Evolutionary conservation across 148 eudicot species (phyloP).

Genomic region (Rhododendron mucronatum): DNA sequence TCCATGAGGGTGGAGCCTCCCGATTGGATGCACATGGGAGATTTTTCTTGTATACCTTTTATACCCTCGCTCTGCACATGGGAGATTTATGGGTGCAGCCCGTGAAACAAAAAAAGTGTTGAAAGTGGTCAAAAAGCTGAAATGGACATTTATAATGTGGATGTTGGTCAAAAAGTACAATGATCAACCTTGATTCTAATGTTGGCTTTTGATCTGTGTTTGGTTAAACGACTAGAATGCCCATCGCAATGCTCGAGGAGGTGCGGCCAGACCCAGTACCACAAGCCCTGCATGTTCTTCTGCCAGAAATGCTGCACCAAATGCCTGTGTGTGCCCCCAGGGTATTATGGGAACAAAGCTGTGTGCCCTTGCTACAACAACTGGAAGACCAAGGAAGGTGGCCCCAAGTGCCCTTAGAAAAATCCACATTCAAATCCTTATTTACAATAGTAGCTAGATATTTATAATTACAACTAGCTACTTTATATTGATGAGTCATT

Average conservation of each 20-base stretch:
- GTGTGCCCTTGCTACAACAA: conserved; percentile 71
- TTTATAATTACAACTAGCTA: neutral
- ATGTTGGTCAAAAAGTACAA: neutral
- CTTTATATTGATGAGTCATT: neutral
- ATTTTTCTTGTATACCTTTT: neutral
- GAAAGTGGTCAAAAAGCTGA: conserved; percentile 9
- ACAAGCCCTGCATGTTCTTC: conserved; percentile 54
- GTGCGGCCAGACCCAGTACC: conserved; percentile 50
- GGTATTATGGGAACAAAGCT: conserved; percentile 51
- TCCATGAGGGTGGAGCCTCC: neutral
- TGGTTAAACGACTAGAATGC: conserved; percentile 37
- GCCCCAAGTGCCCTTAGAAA: conserved; percentile 54
- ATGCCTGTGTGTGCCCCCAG: conserved; percentile 58
- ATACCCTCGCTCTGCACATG: neutral
- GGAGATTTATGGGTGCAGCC: neutral
- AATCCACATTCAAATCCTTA: neutral
- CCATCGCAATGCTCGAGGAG: conserved; percentile 45
- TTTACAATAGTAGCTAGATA: neutral
- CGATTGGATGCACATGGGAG: neutral
- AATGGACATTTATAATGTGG: neutral
- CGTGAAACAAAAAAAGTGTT: neutral
- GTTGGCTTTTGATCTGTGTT: neutral
- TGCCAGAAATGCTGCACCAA: conserved; percentile 52
- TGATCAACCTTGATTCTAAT: neutral
- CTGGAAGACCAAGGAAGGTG: conserved; percentile 62